A percentile compares a stretch with the other conserved stretches of the same genome.
Evolutionary conservation across 208 protist species (phyloP).

Genomic region (Crithidia bombi): DNA sequence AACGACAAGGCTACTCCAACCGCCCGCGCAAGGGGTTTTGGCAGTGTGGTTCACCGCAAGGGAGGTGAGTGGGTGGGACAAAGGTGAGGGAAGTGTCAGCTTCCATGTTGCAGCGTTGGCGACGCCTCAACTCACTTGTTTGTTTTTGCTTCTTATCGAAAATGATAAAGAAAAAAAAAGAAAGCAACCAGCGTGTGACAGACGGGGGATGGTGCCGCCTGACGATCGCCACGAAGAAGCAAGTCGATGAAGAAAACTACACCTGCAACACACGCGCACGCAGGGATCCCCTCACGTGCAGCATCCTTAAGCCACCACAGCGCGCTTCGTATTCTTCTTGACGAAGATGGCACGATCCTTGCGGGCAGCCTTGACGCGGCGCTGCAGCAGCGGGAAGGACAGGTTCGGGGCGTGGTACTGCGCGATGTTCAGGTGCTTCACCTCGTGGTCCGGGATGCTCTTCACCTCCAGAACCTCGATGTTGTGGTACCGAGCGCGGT

Average conservation of each 20-base stretch:
- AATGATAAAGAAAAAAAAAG: conserved; percentile 31
- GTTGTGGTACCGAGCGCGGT: conserved; percentile 94
- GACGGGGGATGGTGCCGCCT: background rate
- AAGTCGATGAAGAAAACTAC: conserved; percentile 19
- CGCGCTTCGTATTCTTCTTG: conserved; percentile 87
- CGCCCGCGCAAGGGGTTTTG: no score
- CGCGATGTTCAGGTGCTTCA: conserved; percentile 78
- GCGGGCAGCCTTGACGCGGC: conserved; percentile 74
- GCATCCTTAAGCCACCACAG: conserved; percentile 63
- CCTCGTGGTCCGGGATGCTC: conserved; percentile 87
- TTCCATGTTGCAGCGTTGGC: background rate
- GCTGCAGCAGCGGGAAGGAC: conserved; percentile 96
- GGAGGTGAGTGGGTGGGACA: no score
- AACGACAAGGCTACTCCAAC: background rate
- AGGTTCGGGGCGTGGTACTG: conserved; percentile 63
- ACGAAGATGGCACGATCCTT: conserved; percentile 84
- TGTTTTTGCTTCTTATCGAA: conserved; percentile 32
- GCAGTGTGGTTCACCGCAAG: no score
- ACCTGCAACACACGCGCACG: background rate
- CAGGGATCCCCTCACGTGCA: background rate
- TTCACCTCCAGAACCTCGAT: conserved; percentile 97
- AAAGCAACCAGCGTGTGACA: conserved; percentile 8
- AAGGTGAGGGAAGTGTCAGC: no score
- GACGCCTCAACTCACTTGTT: background rate
- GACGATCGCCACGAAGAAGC: conserved; percentile 1